These are phyloP conservation scores for Auricularia sp. DNA, from an alignment of 768 basidiomycete species.

Conservation along the genomic window DNA sequence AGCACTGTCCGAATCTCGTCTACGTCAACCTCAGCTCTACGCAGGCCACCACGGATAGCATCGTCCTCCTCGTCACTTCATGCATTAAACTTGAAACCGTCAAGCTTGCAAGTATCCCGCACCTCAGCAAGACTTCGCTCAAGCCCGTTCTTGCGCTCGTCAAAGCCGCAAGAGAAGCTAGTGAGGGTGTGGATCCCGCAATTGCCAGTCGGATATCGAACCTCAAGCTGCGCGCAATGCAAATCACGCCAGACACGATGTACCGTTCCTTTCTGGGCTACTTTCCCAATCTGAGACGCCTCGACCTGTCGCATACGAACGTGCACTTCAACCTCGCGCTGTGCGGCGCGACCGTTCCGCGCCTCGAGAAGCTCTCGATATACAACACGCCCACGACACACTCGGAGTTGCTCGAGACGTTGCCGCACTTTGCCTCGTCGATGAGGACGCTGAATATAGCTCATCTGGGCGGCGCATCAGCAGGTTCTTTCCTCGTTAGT, in stretches of 20 bases:
- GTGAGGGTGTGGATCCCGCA: conserved; percentile 22
- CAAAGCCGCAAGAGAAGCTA: conserved; percentile 4
- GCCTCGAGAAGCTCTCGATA: conserved; percentile 52
- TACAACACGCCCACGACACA: conserved; percentile 42
- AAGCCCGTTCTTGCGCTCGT: neutral
- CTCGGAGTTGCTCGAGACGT: conserved; percentile 29
- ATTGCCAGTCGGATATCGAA: conserved; percentile 25
- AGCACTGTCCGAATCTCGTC: conserved; percentile 32
- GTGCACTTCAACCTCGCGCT: conserved; percentile 45
- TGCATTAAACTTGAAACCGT: conserved; percentile 34
- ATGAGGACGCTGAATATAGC: conserved; percentile 46
- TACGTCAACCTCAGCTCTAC: conserved; percentile 55
- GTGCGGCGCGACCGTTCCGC: conserved; percentile 10
- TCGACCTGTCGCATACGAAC: conserved; percentile 40
- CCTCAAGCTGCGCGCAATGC: conserved; percentile 49
- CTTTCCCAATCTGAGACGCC: conserved; percentile 40
- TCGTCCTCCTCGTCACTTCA: neutral
- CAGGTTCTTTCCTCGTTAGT: neutral
- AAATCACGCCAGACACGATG: conserved; percentile 36
- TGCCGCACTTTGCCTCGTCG: conserved; percentile 26
- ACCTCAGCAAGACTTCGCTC: conserved; percentile 10
- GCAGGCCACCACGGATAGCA: conserved; percentile 31
- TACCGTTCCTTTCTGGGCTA: conserved; percentile 31
- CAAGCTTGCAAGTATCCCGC: conserved; percentile 37
- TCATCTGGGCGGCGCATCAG: conserved; percentile 44